A percentile compares a stretch with the other conserved stretches of the same genome.
Evolutionary conservation across 2,329 filamentous ascomycete species (phyloP).

Genomic region (Domatiomyces globalis): DNA sequence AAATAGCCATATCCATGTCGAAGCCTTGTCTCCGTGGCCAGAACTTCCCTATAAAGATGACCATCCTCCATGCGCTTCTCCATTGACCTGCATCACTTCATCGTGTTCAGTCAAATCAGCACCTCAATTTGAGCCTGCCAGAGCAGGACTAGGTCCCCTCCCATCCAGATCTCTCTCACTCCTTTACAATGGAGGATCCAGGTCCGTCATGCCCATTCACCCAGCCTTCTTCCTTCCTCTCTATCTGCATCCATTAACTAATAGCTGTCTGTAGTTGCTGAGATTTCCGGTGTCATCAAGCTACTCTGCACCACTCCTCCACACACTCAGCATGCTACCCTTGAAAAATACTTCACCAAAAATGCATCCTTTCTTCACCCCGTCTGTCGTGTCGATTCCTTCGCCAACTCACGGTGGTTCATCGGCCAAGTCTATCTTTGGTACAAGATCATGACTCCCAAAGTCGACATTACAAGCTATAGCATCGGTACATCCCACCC

Average conservation of each 20-base stretch:
- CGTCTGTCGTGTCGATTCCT: constrained; percentile 53
- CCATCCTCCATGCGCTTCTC: neutral
- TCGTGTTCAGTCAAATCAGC: neutral
- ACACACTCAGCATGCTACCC: constrained; percentile 47
- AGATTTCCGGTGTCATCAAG: constrained; percentile 54
- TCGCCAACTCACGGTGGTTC: constrained; percentile 49
- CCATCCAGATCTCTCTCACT: neutral
- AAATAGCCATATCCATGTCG: neutral
- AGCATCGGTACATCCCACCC: constrained; percentile 34
- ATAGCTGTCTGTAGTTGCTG: constrained; percentile 4
- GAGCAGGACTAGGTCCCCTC: neutral
- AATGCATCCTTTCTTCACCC: constrained; percentile 64
- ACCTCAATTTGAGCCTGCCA: neutral
- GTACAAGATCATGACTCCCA: constrained; percentile 72
- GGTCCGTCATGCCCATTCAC: neutral
- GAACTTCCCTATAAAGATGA: neutral
- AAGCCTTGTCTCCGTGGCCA: no score
- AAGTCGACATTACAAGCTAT: constrained; percentile 54
- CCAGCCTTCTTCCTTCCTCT: neutral
- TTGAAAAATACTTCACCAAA: constrained; percentile 60
- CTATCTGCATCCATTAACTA: neutral
- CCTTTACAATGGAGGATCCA: neutral
- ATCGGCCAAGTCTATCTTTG: constrained; percentile 60
- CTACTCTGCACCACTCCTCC: constrained; percentile 54
- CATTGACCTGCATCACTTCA: neutral